These are phyloP conservation scores for Pisolithus albus DNA, from an alignment of 768 basidiomycete species.

Conservation along the genomic window DNA sequence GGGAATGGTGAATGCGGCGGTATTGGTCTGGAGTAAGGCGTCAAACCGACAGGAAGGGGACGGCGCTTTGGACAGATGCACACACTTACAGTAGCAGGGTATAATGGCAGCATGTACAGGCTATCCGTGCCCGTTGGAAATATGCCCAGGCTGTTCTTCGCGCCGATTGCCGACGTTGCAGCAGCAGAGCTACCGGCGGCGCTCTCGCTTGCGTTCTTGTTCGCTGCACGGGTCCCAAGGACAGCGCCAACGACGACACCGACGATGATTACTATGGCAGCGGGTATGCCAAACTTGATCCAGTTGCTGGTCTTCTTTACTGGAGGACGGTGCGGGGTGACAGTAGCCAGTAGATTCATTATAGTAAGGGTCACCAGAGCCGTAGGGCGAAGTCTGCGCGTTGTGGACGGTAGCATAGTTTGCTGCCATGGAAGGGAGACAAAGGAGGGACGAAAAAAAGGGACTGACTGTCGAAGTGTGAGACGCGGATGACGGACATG, in stretches of 20 bases:
- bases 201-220: conserved; percentile 31
- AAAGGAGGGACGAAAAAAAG: conserved; percentile 18
- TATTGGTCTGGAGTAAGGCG: conserved; percentile 50
- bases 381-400: conserved; percentile 35
- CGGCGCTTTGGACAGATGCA: neutral
- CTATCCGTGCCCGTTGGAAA: conserved; percentile 77
- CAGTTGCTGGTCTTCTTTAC: conserved; percentile 60
- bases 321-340: conserved; percentile 40
- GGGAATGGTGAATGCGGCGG: conserved; percentile 61
- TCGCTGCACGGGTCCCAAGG: conserved; percentile 52
- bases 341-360: conserved; percentile 63
- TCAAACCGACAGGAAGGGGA: conserved; percentile 3
- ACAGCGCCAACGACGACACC: conserved; percentile 76
- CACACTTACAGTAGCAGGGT: conserved; percentile 77
- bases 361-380: conserved; percentile 64
- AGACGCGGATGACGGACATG: too few relatives aligned
- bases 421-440: conserved; percentile 32
- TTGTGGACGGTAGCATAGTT: conserved; percentile 31
- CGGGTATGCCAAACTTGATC: conserved; percentile 70
- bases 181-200: conserved; percentile 30
- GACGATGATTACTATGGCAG: conserved; percentile 54
- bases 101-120: conserved; percentile 74
- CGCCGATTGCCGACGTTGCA: conserved; percentile 50
- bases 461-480: too few relatives aligned
- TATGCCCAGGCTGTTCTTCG: conserved; percentile 53